Evolutionary conservation across 1,139 yeast genomes (phyloP).

Genomic region (Debaryomyces subglobosus): DNA sequence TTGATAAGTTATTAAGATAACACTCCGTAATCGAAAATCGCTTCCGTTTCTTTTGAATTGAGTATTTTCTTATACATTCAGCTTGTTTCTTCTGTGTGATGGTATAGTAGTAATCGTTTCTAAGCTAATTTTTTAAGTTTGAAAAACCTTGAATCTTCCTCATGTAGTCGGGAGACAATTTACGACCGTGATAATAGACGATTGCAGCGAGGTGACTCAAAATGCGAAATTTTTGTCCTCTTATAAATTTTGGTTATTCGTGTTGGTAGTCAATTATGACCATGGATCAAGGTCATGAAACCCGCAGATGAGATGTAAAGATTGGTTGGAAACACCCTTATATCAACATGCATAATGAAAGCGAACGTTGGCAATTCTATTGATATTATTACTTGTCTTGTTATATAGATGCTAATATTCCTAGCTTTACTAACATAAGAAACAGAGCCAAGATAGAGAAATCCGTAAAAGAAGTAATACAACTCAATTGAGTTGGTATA

Average conservation of each 20-base stretch:
- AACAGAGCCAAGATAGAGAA: too few species aligned
- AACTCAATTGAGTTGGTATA: not conserved
- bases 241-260: not conserved
- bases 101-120: too few species aligned
- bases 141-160: not conserved
- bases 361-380: not conserved
- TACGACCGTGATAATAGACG: not conserved
- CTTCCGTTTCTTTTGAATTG: too few species aligned
- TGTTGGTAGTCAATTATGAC: not conserved
- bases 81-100: too few species aligned
- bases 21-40: too few species aligned
- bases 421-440: not conserved
- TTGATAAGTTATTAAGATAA: too few species aligned
- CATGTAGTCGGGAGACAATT: not conserved
- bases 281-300: not conserved
- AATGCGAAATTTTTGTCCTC: not conserved
- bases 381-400: not conserved
- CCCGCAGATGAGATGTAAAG: too few species aligned
- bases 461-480: too few species aligned
- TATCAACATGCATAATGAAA: not conserved
- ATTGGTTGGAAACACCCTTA: too few species aligned
- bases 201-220: not conserved
- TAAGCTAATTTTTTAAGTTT: too few species aligned
- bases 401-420: not conserved
- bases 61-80: too few species aligned